Percentiles rank a stretch among this genome's conserved stretches.
Conservation (phyloP, 2,329 filamentous ascomycete genomes). For the Elsinoe perseae region DNA sequence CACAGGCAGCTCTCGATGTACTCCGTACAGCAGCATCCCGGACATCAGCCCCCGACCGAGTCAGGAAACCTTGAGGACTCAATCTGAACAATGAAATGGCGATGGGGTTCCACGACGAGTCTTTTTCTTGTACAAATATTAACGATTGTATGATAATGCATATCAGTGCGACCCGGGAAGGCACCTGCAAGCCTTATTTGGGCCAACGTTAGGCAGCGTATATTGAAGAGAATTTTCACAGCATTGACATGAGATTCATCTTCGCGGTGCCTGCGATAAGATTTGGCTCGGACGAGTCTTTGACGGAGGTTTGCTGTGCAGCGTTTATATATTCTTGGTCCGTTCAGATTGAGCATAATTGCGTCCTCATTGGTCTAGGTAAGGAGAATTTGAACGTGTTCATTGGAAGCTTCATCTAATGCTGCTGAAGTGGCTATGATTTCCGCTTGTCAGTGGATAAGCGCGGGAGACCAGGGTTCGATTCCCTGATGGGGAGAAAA, state of each 20-base stretch:
- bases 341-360: neutral
- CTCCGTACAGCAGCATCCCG: slow-evolving; percentile 36
- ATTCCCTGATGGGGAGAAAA: slow-evolving; percentile 16
- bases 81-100: neutral
- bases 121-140: neutral
- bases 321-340: neutral
- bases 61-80: slow-evolving; percentile 30
- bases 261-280: too few species aligned
- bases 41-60: slow-evolving; percentile 36
- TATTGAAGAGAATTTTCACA: too few species aligned
- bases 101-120: neutral
- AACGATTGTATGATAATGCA: slow-evolving; percentile 9
- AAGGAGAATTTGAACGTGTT: too few species aligned
- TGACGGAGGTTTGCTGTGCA: neutral
- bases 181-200: too few species aligned
- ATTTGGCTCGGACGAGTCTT: too few species aligned
- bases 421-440: slow-evolving; percentile 27
- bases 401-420: too few species aligned
- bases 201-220: too few species aligned
- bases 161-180: too few species aligned
- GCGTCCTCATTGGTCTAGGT: slow-evolving; percentile 25
- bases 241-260: too few species aligned
- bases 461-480: slow-evolving; percentile 18
- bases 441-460: slow-evolving; percentile 29
- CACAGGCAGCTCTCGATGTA: slow-evolving; percentile 23